phyloP scores from a whole-genome alignment of 495 filamentous ascomycete species.

The Mycothermus thermophilus region DNA sequence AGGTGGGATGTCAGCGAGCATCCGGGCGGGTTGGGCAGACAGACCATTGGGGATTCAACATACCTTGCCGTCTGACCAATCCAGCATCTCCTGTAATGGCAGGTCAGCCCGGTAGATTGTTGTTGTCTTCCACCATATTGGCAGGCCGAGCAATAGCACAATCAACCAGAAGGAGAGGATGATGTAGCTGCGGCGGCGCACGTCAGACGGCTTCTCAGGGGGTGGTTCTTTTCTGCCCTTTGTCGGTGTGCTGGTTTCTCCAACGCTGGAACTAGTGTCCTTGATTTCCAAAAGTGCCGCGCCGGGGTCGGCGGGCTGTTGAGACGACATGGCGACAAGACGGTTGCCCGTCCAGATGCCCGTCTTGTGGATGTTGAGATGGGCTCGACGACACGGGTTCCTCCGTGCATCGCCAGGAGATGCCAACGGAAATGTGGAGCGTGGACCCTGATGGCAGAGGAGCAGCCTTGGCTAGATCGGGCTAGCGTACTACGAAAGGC shows the following conservation, averaged over 20 bases:
- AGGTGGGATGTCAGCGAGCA: background rate
- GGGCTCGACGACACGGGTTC: too few species aligned
- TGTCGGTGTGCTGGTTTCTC: background rate
- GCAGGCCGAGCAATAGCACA: conserved; percentile 70
- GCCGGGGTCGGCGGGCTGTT: conserved; percentile 11
- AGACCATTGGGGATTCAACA: conserved; percentile 8
- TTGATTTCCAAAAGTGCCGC: conserved; percentile 1
- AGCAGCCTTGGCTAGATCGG: too few species aligned
- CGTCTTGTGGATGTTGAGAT: too few species aligned
- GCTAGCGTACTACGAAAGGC: too few species aligned
- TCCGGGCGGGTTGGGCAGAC: background rate
- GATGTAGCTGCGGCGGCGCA: conserved; percentile 54
- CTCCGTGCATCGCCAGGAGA: too few species aligned
- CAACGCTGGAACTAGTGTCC: background rate
- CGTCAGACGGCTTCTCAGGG: conserved; percentile 56
- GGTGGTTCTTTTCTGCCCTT: conserved; percentile 40
- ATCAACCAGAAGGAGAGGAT: conserved; percentile 86
- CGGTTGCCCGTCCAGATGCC: conserved; percentile 2
- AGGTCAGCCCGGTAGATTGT: conserved; percentile 79
- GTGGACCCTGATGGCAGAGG: too few species aligned
- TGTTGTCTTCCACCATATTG: conserved; percentile 96
- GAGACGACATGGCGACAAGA: conserved; percentile 19
- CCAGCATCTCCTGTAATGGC: conserved; percentile 73
- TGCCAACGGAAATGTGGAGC: too few species aligned
- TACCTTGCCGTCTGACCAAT: conserved; percentile 90